A percentile compares a stretch with the other conserved stretches of the same genome.
phyloP scores from a whole-genome alignment of 2,329 filamentous ascomycete species.

The Calonectria ilicicola region DNA sequence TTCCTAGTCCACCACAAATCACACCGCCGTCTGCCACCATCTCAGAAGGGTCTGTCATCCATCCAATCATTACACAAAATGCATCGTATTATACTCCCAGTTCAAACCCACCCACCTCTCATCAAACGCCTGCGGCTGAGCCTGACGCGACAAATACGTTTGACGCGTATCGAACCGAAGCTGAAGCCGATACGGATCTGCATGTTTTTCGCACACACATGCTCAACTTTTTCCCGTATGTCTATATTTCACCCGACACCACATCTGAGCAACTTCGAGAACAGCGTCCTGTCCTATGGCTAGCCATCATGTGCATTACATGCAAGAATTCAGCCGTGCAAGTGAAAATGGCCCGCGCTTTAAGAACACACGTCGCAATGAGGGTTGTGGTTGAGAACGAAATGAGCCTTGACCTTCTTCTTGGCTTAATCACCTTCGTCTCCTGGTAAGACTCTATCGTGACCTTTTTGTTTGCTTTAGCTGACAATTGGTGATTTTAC shows the following conservation, averaged over 20 bases:
- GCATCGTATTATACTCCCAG: background rate
- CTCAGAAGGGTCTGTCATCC: background rate
- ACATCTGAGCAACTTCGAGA: background rate
- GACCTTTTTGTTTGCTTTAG: rapidly evolving
- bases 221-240: background rate
- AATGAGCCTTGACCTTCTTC: background rate
- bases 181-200: background rate
- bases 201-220: background rate
- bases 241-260: background rate
- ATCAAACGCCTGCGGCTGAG: background rate
- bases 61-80: background rate
- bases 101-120: background rate
- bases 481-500: background rate
- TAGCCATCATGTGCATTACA: conserved; percentile 2
- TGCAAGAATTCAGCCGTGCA: background rate
- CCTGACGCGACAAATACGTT: background rate
- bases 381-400: background rate
- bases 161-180: background rate
- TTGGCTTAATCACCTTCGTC: background rate
- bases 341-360: background rate
- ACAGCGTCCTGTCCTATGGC: background rate
- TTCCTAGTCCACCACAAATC: background rate
- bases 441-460: background rate
- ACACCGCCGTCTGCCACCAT: background rate
- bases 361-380: background rate